Base-by-base conservation (phyloP, 2,329 filamentous ascomycete species). In the Fusarium sp. region DNA sequence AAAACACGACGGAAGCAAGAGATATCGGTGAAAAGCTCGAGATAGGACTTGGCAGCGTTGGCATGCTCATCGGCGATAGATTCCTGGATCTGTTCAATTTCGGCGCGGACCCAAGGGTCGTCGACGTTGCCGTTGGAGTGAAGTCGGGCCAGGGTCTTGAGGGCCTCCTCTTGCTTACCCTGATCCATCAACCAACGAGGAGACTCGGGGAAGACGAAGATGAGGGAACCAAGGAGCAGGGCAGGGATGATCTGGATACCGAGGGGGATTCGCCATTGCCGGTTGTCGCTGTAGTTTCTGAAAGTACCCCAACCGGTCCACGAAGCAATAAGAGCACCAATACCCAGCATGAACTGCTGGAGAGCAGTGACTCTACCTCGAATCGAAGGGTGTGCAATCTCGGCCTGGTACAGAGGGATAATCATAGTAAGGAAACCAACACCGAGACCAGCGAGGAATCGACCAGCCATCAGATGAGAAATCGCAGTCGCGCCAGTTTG, bases 311-410 rank as follows among this genome's bases (percentile, higher is more conserved):
- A 95, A 1, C 88, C 89, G 48, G 92, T 88, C 92, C 92, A 94
- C 0, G 89, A 85, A 0, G 93, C 92, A 17, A 90, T 81, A 3
- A 96, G 85, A 17, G 91, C 83, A 58, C 93, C 93, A 28, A 95
- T 87, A 2, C 92, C 92, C 52, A 95, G 78, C 92, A 95, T 95
- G 75, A 95, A 94, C 73, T 95, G 92, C 77, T 95, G 92, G 5
- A 95, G 82, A 31, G 89, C 87, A 1, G 92, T 94, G 33, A 96
- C 86, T 66, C 90, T 84, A 14, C 92, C 93, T 77, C 93, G 88
- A 73, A 95, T 95, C 60, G 86, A 87, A 2, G 93, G 93, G 76
- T 95, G 93, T 5, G 91, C 90, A 24, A 95, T 85, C 75, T 96
- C 93, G 22, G 91, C 92, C 76, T 95, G 92, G 76, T 94, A 95